Conservation (phyloP, 805 yeast species). For the Cyberlindnera xylosilytica region DNA sequence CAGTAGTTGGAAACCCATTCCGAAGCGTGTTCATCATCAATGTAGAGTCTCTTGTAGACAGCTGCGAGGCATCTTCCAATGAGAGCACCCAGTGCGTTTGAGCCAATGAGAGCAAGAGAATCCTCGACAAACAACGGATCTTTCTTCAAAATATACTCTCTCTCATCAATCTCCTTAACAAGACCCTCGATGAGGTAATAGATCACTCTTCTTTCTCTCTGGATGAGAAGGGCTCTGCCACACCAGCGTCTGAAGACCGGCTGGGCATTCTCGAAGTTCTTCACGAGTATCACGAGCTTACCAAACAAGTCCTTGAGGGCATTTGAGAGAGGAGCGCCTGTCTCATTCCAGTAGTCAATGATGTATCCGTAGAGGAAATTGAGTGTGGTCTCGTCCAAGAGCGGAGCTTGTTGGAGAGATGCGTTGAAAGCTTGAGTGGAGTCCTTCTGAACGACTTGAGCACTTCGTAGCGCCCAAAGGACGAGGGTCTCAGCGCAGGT, state of each 20-base stretch:
- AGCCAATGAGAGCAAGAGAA: conserved; percentile 48
- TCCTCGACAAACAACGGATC: conserved; percentile 45
- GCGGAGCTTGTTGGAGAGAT: conserved; percentile 1
- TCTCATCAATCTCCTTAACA: conserved; percentile 42
- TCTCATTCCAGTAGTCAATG: conserved; percentile 67
- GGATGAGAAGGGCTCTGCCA: conserved; percentile 37
- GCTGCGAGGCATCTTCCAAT: conserved; percentile 55
- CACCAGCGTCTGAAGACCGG: conserved; percentile 44
- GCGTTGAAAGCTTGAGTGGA: conserved; percentile 4
- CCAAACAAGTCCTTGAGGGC: conserved; percentile 59
- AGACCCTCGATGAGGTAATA: conserved; percentile 60
- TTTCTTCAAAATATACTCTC: conserved; percentile 36
- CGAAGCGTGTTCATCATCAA: conserved; percentile 23
- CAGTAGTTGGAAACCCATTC: conserved; percentile 25
- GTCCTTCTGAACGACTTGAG: conserved; percentile 34
- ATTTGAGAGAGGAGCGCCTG: conserved; percentile 68
- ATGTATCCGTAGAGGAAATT: conserved; percentile 47
- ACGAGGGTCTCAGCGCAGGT: conserved; percentile 57
- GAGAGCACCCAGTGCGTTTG: conserved; percentile 63
- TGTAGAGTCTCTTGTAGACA: conserved; percentile 35
- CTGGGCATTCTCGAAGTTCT: conserved; percentile 24
- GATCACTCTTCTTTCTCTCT: conserved; percentile 53
- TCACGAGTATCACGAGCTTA: conserved; percentile 46
- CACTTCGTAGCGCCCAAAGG: conserved; percentile 59
- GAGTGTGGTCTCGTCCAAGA: conserved; percentile 23